Evolutionary conservation across 108 stramenopile species (phyloP), one percentile per base, ranked within the genome.

Genomic region (Cyclotella choctawhatcheeana): DNA sequence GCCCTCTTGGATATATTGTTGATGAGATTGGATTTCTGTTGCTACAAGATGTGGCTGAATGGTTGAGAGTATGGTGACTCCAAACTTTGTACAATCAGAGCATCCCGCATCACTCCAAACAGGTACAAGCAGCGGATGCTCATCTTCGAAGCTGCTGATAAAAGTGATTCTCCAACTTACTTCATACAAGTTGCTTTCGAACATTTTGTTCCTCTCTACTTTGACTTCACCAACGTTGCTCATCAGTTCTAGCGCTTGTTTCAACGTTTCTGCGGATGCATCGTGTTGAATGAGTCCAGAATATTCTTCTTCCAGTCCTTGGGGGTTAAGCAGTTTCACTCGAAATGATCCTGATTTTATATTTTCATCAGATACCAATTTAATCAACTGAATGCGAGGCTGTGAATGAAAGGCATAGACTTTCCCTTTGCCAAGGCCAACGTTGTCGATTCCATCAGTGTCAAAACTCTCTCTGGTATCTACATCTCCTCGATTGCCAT

Each of bases 111-210:
- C 65, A 33, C 44, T 6, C 77, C 71, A 79, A 24, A 27, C 40
- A 35, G 77, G 71, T 22, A 73, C 27, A 25, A 74, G 66, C 3
- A 77, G 25, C 0, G 86, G 82, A 3, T 83, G 79, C 2, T 65
- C 76, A 17, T 70, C 83, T 27, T 34, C 73, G 27, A 68, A 53
- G 43, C 63, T 76, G 33, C 70, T 74, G 24, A 86, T 33, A 58
- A 87, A 87, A 4, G 86, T 65, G 33, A 90, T 85, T 47, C 74
- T 85, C 89, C 89, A 90, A 20, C 71, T 61, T 58, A 82, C 78
- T 32, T 73, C 54, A 44, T 79, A 84, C 37, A 67, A 53, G 12
- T 66, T 76, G 14, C 13, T 55, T 33, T 47, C 44, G 17, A 79
- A 67, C 3, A 14, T 4, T 44, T 60, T 64, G 18, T 30, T 44